Evolutionary conservation across 305 asterid genomes (phyloP).

Genomic region (Plantago lanceolata): DNA sequence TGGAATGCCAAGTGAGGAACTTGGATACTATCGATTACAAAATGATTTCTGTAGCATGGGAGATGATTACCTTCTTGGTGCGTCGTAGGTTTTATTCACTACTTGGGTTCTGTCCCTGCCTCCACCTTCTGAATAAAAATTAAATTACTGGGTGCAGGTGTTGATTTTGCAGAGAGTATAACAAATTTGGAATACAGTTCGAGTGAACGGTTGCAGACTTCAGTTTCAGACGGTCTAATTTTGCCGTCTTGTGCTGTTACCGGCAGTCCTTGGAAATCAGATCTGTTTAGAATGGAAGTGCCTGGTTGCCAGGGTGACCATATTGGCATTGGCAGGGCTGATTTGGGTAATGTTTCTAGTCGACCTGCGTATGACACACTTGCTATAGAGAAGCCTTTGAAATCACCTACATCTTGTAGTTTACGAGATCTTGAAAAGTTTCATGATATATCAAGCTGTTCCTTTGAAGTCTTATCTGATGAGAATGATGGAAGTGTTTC

Average conservation of each 20-base stretch:
- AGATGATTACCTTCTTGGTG: slow-evolving; percentile 82
- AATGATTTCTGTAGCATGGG: slow-evolving; percentile 58
- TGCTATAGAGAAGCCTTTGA: slow-evolving; percentile 35
- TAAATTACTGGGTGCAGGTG: slow-evolving; percentile 37
- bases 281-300: slow-evolving; percentile 38
- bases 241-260: slow-evolving; percentile 35
- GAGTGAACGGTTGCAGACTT: slow-evolving; percentile 44
- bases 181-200: slow-evolving; percentile 56
- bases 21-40: slow-evolving; percentile 46
- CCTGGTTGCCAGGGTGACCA: slow-evolving; percentile 36
- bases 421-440: slow-evolving; percentile 39
- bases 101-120: not conserved
- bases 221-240: slow-evolving; percentile 41
- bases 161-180: slow-evolving; percentile 59
- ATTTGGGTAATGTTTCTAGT: slow-evolving; percentile 34
- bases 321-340: slow-evolving; percentile 32
- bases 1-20: slow-evolving; percentile 42
- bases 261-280: slow-evolving; percentile 49
- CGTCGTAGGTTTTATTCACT: slow-evolving; percentile 11
- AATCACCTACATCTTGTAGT: slow-evolving; percentile 40
- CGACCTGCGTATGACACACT: slow-evolving; percentile 32
- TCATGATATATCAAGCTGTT: slow-evolving; percentile 52
- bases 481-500: slow-evolving; percentile 39
- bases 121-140: not conserved
- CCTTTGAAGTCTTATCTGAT: slow-evolving; percentile 39